Evolutionary conservation across 2,329 filamentous ascomycete genomes (phyloP).

Genomic region (Verticillium longisporum): DNA sequence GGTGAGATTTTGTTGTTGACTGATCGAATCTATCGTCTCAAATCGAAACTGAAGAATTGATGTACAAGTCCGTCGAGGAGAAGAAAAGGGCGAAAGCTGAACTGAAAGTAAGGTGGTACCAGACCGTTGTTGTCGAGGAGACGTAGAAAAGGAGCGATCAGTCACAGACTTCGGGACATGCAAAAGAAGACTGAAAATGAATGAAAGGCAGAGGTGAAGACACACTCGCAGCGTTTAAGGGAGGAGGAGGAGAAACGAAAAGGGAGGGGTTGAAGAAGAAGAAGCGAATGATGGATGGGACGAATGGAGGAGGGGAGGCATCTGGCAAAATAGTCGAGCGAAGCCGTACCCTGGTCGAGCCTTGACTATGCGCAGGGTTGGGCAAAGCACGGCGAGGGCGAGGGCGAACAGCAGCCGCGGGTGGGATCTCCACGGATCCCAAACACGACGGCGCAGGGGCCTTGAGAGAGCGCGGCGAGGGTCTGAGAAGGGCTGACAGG

Average conservation of each 20-base stretch:
- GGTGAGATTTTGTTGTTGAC: neutral
- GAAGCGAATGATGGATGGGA: slow-evolving; percentile 20
- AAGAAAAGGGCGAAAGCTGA: slow-evolving; percentile 11
- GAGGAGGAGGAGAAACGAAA: slow-evolving; percentile 29
- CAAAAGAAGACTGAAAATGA: slow-evolving; percentile 28
- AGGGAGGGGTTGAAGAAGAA: slow-evolving; percentile 13
- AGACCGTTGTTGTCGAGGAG: slow-evolving; percentile 34
- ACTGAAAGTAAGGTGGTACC: slow-evolving; percentile 34
- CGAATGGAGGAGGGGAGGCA: slow-evolving; percentile 21
- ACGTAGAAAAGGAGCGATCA: slow-evolving; percentile 34
- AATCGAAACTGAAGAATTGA: slow-evolving; percentile 11
- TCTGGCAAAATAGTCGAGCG: slow-evolving; percentile 21
- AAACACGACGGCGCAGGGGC: slow-evolving; percentile 30
- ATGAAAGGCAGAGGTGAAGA: slow-evolving; percentile 37
- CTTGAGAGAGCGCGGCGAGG: slow-evolving; percentile 17
- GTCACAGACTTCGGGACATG: slow-evolving; percentile 31
- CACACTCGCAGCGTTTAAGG: slow-evolving; percentile 38
- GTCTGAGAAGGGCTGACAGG: slow-evolving; percentile 17
- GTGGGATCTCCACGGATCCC: slow-evolving; percentile 29
- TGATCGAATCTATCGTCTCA: neutral
- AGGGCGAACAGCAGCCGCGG: slow-evolving; percentile 9
- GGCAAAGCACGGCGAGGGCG: slow-evolving; percentile 5
- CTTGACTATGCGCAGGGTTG: slow-evolving; percentile 25
- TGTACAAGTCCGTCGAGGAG: neutral
- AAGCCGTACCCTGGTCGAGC: slow-evolving; percentile 30